Conservation (phyloP, 2,329 filamentous ascomycete species). For the Botrytis sinoallii region DNA sequence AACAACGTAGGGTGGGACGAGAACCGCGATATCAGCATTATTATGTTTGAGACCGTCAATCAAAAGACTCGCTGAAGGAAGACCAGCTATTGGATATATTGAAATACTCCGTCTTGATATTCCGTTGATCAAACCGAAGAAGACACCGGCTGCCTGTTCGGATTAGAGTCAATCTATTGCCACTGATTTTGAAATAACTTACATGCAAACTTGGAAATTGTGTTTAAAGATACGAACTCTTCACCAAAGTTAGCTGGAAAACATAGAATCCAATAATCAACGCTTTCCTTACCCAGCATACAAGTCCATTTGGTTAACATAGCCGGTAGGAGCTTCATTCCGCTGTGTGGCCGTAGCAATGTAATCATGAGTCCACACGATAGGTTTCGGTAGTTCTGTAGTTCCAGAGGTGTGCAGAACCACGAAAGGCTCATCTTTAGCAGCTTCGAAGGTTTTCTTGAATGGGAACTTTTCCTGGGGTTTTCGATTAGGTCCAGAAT, state of each 20-base stretch:
- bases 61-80: slow-evolving; percentile 6
- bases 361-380: slow-evolving; percentile 7
- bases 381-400: slow-evolving; percentile 10
- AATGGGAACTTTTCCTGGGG: neutral
- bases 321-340: neutral
- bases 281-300: neutral
- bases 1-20: slow-evolving; percentile 8
- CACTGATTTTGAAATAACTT: neutral
- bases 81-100: slow-evolving; percentile 2
- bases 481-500: neutral
- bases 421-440: neutral
- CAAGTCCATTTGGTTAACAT: slow-evolving; percentile 1
- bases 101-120: neutral
- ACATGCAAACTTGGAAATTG: slow-evolving; percentile 14
- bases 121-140: neutral
- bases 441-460: neutral
- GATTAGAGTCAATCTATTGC: neutral
- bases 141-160: neutral
- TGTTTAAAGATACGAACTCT: slow-evolving; percentile 12
- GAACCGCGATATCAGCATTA: slow-evolving; percentile 12
- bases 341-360: neutral
- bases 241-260: neutral
- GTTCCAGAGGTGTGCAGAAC: slow-evolving; percentile 14
- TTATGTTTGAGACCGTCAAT: slow-evolving; percentile 13
- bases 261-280: neutral